These are phyloP conservation scores for Aspergillus cavernicola DNA, from an alignment of 495 filamentous ascomycete genomes.

Conservation along the genomic window DNA sequence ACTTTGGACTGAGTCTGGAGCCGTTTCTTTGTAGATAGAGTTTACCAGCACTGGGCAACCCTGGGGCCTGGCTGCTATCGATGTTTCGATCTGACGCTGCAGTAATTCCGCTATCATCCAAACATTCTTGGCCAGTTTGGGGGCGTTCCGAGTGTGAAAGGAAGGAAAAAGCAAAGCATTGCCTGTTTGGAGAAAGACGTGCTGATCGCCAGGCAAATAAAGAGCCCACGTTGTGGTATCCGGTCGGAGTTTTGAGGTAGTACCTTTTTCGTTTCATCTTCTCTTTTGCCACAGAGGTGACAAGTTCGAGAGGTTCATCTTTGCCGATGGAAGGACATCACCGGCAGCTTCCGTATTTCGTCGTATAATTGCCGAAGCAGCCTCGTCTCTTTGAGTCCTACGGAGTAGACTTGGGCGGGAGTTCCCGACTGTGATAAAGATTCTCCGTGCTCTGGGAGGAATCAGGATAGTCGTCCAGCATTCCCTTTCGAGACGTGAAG, in stretches of 20 bases:
- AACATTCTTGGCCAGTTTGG: background rate
- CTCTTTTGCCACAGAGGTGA: background rate
- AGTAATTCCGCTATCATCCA: background rate
- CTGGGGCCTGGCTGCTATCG: background rate
- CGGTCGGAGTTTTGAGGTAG: background rate
- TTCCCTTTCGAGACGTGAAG: background rate
- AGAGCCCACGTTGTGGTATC: background rate
- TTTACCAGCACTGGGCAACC: constrained; percentile 1
- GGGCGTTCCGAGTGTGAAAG: background rate
- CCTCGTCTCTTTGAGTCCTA: no score
- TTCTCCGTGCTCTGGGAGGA: background rate
- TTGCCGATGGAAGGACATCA: no score
- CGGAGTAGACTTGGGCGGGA: no score
- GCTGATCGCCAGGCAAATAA: background rate
- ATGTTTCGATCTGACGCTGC: background rate
- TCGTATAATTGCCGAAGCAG: no score
- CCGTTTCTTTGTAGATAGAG: constrained; percentile 5
- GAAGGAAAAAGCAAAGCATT: background rate
- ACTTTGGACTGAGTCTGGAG: background rate
- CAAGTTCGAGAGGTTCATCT: no score
- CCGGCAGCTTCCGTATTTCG: no score
- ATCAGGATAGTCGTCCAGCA: background rate
- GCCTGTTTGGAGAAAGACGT: background rate
- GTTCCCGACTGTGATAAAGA: no score
- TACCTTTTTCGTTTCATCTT: background rate